These are phyloP conservation scores for Penicillium psychrosexuale DNA, from an alignment of 2,329 filamentous ascomycete species.

Conservation along the genomic window DNA sequence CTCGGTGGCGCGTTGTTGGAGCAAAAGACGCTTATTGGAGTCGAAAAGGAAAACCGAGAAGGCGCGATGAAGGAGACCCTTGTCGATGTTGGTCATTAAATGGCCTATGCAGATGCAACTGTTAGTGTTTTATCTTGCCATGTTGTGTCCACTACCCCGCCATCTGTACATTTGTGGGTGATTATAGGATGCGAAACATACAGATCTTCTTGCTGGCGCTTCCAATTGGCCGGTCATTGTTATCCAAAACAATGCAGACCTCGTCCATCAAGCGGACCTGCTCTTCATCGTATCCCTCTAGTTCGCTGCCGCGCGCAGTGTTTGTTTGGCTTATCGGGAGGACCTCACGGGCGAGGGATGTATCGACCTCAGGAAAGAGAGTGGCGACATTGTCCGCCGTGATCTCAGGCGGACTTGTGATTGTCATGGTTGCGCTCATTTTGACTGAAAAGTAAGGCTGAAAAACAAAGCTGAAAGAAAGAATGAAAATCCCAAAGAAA, in stretches of 20 bases:
- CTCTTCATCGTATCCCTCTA: conserved; percentile 92
- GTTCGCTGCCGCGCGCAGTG: conserved; percentile 59
- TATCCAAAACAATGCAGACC: conserved; percentile 93
- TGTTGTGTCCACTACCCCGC: conserved; percentile 9
- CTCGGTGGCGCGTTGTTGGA: conserved; percentile 91
- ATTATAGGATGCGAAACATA: conserved; percentile 47
- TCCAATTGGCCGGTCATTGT: conserved; percentile 88
- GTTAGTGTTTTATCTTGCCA: conserved; percentile 11
- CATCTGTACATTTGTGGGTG: background rate
- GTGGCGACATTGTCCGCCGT: conserved; percentile 82
- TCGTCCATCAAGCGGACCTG: conserved; percentile 99
- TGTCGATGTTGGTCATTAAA: conserved; percentile 97
- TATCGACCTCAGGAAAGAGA: conserved; percentile 80
- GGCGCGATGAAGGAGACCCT: conserved; percentile 90
- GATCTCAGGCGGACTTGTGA: conserved; percentile 58
- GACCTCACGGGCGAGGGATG: conserved; percentile 53
- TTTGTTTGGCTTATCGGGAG: conserved; percentile 42
- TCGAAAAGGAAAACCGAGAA: conserved; percentile 99
- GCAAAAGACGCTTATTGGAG: conserved; percentile 82
- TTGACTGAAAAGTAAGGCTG: conserved; percentile 4
- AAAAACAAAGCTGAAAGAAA: background rate
- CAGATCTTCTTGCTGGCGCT: conserved; percentile 98
- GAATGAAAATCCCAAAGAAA: background rate
- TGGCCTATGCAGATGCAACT: conserved; percentile 62
- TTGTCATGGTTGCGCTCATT: conserved; percentile 49